Conservation (phyloP, 192 early-diverging fungal species). For the Umbelopsis isabellina region DNA sequence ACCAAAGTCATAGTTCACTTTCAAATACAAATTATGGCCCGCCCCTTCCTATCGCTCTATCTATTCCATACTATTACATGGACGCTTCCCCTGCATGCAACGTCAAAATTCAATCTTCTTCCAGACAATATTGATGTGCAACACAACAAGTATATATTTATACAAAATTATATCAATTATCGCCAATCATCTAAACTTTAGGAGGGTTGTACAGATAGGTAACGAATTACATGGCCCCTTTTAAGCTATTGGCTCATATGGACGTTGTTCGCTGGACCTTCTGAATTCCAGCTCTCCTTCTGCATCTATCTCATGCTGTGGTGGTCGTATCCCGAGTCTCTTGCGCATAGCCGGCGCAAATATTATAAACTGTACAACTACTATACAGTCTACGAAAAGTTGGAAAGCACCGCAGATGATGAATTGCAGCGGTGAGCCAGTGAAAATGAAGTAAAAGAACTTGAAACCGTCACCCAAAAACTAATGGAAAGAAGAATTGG, state of each 20-base stretch:
- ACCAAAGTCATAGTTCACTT: no score
- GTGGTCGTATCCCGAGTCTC: slow-evolving; percentile 11
- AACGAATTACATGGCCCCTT: not conserved
- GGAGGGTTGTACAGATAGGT: no score
- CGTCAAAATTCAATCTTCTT: no score
- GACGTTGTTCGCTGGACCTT: not conserved
- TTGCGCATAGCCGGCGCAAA: slow-evolving; percentile 39
- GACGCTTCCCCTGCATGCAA: no score
- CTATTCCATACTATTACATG: no score
- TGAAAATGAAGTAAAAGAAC: slow-evolving; percentile 58
- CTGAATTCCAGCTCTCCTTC: not conserved
- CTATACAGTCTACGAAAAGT: slow-evolving; percentile 52
- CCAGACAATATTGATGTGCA: no score
- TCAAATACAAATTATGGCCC: no score
- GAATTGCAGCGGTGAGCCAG: slow-evolving; percentile 54
- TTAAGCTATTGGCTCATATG: slow-evolving; percentile 23
- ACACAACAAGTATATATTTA: no score
- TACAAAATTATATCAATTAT: no score
- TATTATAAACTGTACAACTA: slow-evolving; percentile 54
- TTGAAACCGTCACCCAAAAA: slow-evolving; percentile 62
- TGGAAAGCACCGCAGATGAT: slow-evolving; percentile 58
- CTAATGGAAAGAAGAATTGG: slow-evolving; percentile 21
- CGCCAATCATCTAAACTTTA: no score
- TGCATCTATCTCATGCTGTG: slow-evolving; percentile 19
- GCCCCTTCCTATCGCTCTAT: no score